phyloP scores from a whole-genome alignment of 208 protist species.

The Leishmania lainsoni region DNA sequence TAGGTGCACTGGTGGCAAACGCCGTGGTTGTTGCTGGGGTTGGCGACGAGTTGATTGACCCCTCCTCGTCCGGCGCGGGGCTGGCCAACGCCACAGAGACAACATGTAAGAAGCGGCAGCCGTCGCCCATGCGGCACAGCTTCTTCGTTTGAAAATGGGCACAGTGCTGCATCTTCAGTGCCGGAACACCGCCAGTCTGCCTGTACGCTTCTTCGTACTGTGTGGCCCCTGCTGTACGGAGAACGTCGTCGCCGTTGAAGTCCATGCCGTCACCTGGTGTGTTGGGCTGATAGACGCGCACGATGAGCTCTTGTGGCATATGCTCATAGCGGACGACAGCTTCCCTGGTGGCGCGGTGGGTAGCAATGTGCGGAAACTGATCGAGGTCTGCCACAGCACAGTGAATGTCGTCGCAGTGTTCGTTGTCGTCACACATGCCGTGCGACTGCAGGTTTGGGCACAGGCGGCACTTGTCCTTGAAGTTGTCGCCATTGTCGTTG shows the following conservation, averaged over 20 bases:
- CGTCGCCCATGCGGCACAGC: conserved; percentile 76
- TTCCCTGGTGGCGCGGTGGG: conserved; percentile 60
- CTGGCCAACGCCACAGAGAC: conserved; percentile 46
- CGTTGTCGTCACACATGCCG: conserved; percentile 50
- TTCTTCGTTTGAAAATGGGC: conserved; percentile 81
- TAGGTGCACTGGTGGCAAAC: background rate
- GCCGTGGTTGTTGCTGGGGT: background rate
- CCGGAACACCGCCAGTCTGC: conserved; percentile 35
- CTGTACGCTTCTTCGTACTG: conserved; percentile 71
- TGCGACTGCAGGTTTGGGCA: conserved; percentile 44
- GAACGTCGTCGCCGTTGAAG: conserved; percentile 62
- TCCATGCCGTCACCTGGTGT: conserved; percentile 44
- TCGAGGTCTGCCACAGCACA: conserved; percentile 49
- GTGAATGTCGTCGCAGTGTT: conserved; percentile 64
- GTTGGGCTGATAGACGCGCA: conserved; percentile 82
- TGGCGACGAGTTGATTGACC: conserved; percentile 3
- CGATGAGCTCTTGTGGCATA: conserved; percentile 49
- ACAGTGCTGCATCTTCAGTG: conserved; percentile 84
- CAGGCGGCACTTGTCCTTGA: conserved; percentile 76
- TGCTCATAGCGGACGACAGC: conserved; percentile 55
- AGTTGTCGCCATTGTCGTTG: conserved; percentile 83
- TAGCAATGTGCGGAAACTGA: conserved; percentile 50
- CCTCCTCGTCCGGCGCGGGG: conserved; percentile 34
- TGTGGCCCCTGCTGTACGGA: conserved; percentile 65
- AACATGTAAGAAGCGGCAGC: conserved; percentile 83